Base-by-base conservation (phyloP, 306 rosid species). In the Vicia faba region DNA sequence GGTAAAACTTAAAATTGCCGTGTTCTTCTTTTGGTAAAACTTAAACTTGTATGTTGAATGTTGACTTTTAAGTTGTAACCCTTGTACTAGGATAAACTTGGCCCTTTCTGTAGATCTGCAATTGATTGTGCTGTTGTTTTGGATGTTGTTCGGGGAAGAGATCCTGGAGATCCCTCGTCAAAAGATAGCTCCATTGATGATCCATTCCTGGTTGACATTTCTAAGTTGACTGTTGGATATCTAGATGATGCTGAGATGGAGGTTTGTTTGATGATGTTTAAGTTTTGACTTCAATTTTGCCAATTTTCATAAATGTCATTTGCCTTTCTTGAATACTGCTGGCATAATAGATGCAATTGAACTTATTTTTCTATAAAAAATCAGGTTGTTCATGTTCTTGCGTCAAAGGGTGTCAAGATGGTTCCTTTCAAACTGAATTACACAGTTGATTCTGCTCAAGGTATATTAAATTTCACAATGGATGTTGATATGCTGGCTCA, bases 401-500 rank as follows among this genome's bases (percentile, higher is more conserved):
- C 66, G n/a, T 70, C 87, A 2, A 85, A 76, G 75, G 95, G 91
- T 3, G 88, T 86, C 46, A 77, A 80, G 70, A 80, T 86, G 88
- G 78, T 86, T 48, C 95, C 85, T 38, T 91, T 91, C 64, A 68
- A 91, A 64, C 84, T 91, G 62, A 79, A 82, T 44, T 86, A 88
- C 65, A 75, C 87, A 1, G 79, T 88, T 36, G 83, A 86, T 56
- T 81, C 80, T 43, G 91, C 69, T 59, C 96, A 91, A 85, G 89
- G 95, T 36, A 91, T 88, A 43, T 71, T 88, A 25, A 91, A 88
- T 62, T 83, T 85, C 75, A 86, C 88, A 16, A 88, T 91, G 96
- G 91, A 86, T 50, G 86, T 88, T 64, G 97, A 91, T 63, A 91
- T 82, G 86, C 79, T 88, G 77, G 79, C 89, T 28, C 95, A 88